Evolutionary conservation across 2,329 filamentous ascomycete species (phyloP).

Genomic region (Ophiostoma sp.): DNA sequence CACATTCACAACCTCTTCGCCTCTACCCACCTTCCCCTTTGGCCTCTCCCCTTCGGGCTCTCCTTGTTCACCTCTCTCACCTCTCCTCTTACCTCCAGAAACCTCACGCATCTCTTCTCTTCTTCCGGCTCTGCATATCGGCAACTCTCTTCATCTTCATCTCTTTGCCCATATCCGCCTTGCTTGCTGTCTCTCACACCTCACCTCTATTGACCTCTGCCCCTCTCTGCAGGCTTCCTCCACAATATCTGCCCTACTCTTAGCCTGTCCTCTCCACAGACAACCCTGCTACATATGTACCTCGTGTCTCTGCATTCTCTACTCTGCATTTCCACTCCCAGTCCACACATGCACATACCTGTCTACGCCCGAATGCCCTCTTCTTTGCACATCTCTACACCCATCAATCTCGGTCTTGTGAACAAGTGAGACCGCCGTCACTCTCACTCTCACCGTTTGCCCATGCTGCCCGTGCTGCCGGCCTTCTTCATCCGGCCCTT

Average conservation of each 20-base stretch:
- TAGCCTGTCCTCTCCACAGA: background rate
- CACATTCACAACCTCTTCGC: background rate
- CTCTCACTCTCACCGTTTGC: constrained; percentile 6
- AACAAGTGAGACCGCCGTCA: background rate
- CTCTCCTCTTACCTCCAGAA: background rate
- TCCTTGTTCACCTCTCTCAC: background rate
- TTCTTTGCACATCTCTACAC: background rate
- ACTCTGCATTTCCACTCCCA: background rate
- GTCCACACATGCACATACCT: background rate
- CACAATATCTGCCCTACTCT: background rate
- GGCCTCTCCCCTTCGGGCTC: background rate
- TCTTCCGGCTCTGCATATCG: background rate
- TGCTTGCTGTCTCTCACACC: background rate
- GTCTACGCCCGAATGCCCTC: background rate
- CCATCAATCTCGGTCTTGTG: background rate
- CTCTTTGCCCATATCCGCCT: background rate
- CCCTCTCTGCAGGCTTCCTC: background rate
- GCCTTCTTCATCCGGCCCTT: constrained; percentile 27
- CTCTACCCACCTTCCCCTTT: background rate
- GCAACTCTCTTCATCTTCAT: background rate
- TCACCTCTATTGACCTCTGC: constrained; percentile 6
- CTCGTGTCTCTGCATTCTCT: background rate
- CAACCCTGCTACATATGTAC: background rate
- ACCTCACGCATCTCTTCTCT: background rate
- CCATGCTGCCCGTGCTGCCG: constrained; percentile 27